Evolutionary conservation across 1,284 basidiomycete species (phyloP), one percentile per base, ranked within the genome.

Genomic region (Ustilago cynodontis): DNA sequence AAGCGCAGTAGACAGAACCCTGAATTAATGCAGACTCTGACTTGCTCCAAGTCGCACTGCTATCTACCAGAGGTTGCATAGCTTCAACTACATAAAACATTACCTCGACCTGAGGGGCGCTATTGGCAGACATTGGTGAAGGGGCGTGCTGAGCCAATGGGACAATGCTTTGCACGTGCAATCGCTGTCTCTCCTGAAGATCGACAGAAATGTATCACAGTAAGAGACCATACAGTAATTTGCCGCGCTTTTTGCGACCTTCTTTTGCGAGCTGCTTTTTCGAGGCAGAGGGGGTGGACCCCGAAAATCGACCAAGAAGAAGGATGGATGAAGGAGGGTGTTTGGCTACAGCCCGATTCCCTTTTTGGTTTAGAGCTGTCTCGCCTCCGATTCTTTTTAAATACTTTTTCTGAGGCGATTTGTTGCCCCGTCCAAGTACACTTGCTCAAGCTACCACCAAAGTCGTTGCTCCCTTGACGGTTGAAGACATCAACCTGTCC

Each of bases 331-430:
- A 45, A 8, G 16, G n/a, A 22, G 22, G 43, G n/a, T 45, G n/a
- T n/a, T n/a, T n/a, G 43, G 43, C 43, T 45, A n/a, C n/a, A 45
- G 43, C 43, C 43, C 43, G 43, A 45, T 45, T 22, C 16, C 5
- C 11, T 33, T 33, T 37, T 37, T 37, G 7, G 7, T 37, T 37
- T 3, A 37, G 14, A 37, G 35, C 35, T 37, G 35, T 45, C 43
- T 45, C 13, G 43, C 43, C 16, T 37, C n/a, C 35, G 35, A 22
- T 45, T 45, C n/a, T 45, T 33, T n/a, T n/a, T n/a, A n/a, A n/a
- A n/a, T n/a, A n/a, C n/a, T n/a, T n/a, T n/a, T n/a, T n/a, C n/a
- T 5, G 31, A 33, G 11, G 31, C 31, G 43, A 45, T 45, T 41
- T 39, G 37, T 39, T 43, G 41, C 41, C 41, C 41, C 41, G 41